These are phyloP conservation scores for Porogramme epimiltina DNA, from an alignment of 1,284 basidiomycete genomes.

Conservation along the genomic window DNA sequence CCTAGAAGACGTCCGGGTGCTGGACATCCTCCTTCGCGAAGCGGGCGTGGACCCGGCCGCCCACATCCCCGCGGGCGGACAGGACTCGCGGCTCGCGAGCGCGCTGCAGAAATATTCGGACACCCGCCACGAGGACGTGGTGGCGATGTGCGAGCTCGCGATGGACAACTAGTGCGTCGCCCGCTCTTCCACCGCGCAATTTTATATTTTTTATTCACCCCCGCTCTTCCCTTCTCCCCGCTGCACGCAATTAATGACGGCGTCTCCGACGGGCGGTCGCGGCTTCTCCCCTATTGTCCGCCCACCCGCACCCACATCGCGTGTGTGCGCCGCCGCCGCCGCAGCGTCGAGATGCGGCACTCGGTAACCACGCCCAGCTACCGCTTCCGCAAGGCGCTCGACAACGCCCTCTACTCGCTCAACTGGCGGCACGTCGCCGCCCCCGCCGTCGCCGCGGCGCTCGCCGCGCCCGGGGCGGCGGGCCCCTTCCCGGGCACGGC, in stretches of 20 bases:
- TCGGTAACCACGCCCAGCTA: conserved; percentile 84
- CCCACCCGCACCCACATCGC: no score
- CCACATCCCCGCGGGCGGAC: conserved; percentile 29
- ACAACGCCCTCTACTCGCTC: conserved; percentile 72
- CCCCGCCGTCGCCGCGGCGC: conserved; percentile 24
- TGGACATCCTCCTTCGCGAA: conserved; percentile 75
- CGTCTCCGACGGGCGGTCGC: no score
- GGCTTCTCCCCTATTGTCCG: neutral
- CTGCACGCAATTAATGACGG: no score
- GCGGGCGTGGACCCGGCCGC: conserved; percentile 58
- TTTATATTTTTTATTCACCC: neutral
- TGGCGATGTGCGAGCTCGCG: conserved; percentile 90
- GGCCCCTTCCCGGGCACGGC: conserved; percentile 58
- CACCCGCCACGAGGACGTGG: conserved; percentile 83
- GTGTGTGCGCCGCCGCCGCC: neutral
- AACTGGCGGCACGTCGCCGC: conserved; percentile 48
- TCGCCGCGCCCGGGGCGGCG: conserved; percentile 22
- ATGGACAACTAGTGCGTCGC: conserved; percentile 91
- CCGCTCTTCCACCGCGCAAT: neutral
- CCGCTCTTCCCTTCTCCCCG: no score
- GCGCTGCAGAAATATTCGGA: conserved; percentile 81
- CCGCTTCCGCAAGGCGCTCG: conserved; percentile 80
- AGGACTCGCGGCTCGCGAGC: conserved; percentile 59
- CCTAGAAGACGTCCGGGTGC: conserved; percentile 93
- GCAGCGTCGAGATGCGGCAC: conserved; percentile 92